phyloP scores from a whole-genome alignment of 495 filamentous ascomycete genomes.

The Physcia stellaris region DNA sequence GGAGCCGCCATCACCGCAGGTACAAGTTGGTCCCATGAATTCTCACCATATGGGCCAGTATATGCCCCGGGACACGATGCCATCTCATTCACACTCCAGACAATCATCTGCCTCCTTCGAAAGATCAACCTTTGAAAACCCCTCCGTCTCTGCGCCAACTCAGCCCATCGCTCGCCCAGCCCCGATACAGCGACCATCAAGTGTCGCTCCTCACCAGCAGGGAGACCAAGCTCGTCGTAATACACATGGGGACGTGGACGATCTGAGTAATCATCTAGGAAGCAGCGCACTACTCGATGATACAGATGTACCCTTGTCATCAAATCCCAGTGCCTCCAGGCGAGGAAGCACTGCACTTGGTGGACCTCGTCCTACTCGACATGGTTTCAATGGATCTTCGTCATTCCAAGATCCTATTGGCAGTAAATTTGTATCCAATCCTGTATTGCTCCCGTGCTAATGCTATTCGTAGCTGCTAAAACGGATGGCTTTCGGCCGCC shows the following conservation, averaged over 20 bases:
- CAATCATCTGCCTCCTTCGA: constrained; percentile 48
- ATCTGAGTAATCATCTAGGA: constrained; percentile 72
- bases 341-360: constrained; percentile 15
- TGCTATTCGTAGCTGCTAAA: constrained; percentile 9
- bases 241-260: constrained; percentile 43
- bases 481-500: constrained; percentile 12
- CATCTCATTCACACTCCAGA: constrained; percentile 48
- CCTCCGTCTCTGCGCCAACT: constrained; percentile 23
- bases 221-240: constrained; percentile 24
- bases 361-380: constrained; percentile 8
- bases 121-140: constrained; percentile 29
- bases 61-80: constrained; percentile 17
- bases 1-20: constrained; percentile 27
- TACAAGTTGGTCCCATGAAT: constrained; percentile 22
- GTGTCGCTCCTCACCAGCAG: constrained; percentile 45
- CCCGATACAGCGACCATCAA: constrained; percentile 79
- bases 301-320: constrained; percentile 39
- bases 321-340: constrained; percentile 24
- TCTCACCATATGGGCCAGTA: constrained; percentile 14
- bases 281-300: constrained; percentile 90
- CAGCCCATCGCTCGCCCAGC: constrained; percentile 68
- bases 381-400: constrained; percentile 32
- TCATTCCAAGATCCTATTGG: constrained; percentile 39
- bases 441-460: too few species aligned
- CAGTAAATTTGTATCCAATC: too few species aligned